Evolutionary conservation across 2,329 filamentous ascomycete genomes (phyloP), one percentile per base, ranked within the genome.

Genomic region (Pyrenochaeta sp.): DNA sequence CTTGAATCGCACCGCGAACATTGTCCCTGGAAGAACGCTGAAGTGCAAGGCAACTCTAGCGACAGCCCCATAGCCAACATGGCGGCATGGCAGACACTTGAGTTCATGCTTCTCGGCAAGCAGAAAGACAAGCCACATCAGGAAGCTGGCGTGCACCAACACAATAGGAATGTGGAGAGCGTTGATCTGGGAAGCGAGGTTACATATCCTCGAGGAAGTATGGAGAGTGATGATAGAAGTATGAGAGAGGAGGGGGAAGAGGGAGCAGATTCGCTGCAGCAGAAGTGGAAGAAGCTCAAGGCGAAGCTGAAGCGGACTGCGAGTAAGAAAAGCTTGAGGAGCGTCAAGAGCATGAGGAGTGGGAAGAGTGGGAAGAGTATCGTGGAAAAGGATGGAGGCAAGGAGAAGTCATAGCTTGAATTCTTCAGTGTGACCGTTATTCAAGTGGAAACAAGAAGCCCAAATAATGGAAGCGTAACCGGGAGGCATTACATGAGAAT

Each of bases 11-110:
- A 79, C 52, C 76, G 77, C 58, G 74, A 78, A 46, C 75, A 79
- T 58, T 79, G 77, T 44, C 77, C 77, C 0, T 79, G 77, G 77
- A 77, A 76, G 53, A 79, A 78, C 53, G 62, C 67, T 0, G 63
- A 56, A 3, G 64, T 75, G 0, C 77, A 79, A 43, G 65, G 55
- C 3, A 77, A 77, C 56, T 61, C 71, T 0, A 50, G 50, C 9
- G 72, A 76, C 42, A 65, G 73, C 0, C 69, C 69, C 1, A 72
- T 77, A 7, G 67, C 69, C 24, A 63, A 71, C 45, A 73, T 76
- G 71, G 57, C 73, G 2, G 75, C 67, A 2, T 77, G 75, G 75
- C 63, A 76, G 54, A 77, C 73, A 5, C 62, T 77, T 1, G 61
- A 76, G 28, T 77, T 72, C 48, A 71, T 77, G 61, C 53, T 77